phyloP scores from a whole-genome alignment of 225 moss, liverwort and hornwort genomes.

The Marchantia paleacea region DNA sequence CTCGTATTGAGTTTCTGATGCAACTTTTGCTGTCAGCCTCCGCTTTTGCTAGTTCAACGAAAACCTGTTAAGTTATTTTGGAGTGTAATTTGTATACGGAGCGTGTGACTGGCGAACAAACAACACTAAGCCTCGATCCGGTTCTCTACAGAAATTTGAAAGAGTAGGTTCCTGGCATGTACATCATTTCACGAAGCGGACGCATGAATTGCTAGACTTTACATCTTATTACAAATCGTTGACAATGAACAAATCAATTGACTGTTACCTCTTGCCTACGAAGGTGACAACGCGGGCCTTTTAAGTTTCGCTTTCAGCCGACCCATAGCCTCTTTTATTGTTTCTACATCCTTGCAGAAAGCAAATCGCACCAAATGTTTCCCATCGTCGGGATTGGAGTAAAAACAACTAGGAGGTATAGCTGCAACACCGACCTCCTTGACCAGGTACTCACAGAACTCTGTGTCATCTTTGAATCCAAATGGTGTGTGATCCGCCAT shows the following conservation, averaged over 20 bases:
- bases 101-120: too few relatives aligned
- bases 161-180: too few relatives aligned
- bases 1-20: too few relatives aligned
- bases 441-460: slow-evolving; percentile 90
- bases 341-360: slow-evolving; percentile 89
- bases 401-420: slow-evolving; percentile 87
- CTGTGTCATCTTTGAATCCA: slow-evolving; percentile 75
- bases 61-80: too few relatives aligned
- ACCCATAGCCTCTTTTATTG: slow-evolving; percentile 62
- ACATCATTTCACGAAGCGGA: too few relatives aligned
- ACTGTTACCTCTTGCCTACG: not conserved
- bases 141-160: too few relatives aligned
- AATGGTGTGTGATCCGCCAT: slow-evolving; percentile 95
- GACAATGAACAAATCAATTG: not conserved
- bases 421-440: slow-evolving; percentile 97
- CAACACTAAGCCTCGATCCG: too few relatives aligned
- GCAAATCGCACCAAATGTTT: slow-evolving; percentile 91
- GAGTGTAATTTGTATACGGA: too few relatives aligned
- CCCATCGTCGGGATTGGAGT: slow-evolving; percentile 67
- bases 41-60: too few relatives aligned
- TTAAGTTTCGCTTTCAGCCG: slow-evolving; percentile 68
- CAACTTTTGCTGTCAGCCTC: too few relatives aligned
- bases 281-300: slow-evolving; percentile 27
- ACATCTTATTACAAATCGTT: too few relatives aligned
- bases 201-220: too few relatives aligned